These are phyloP conservation scores for Cryptococcus jaspeensis DNA, from an alignment of 1,284 basidiomycete genomes.

Conservation along the genomic window DNA sequence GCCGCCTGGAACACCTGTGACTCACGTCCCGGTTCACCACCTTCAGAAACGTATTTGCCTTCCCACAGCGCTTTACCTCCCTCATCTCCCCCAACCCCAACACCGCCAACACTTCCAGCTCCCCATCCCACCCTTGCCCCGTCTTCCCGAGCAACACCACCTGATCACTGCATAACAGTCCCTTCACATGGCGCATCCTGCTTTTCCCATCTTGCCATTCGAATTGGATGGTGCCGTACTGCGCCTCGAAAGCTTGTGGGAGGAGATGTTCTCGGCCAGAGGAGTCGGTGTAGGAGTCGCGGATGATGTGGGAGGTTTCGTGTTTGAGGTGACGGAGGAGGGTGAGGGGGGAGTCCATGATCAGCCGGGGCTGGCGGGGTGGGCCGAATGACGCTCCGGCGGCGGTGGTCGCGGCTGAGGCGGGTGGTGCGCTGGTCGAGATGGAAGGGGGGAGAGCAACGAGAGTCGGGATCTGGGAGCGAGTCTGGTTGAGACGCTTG, in stretches of 20 bases:
- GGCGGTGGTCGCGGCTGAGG: background rate
- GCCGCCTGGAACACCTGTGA: background rate
- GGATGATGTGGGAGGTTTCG: background rate
- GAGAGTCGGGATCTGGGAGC: background rate
- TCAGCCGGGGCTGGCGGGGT: background rate
- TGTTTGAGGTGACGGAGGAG: background rate
- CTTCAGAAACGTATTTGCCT: background rate
- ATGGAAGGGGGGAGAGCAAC: background rate
- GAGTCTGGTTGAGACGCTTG: background rate
- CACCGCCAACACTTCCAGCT: background rate
- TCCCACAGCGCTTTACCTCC: conserved; percentile 1
- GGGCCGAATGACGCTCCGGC: background rate
- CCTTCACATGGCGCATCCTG: too few species aligned
- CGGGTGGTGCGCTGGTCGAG: background rate
- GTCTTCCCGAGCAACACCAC: background rate
- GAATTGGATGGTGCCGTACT: too few species aligned
- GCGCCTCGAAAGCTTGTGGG: too few species aligned
- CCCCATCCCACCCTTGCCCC: background rate
- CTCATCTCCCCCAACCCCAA: conserved; percentile 1
- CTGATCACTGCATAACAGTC: background rate
- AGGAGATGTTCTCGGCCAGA: too few species aligned
- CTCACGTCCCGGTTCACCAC: background rate
- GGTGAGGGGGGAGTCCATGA: conserved; percentile 1
- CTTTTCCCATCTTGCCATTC: too few species aligned
- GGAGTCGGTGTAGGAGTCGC: background rate